phyloP scores from a whole-genome alignment of 129 eudicot genomes.

The Saussurea involucrata region DNA sequence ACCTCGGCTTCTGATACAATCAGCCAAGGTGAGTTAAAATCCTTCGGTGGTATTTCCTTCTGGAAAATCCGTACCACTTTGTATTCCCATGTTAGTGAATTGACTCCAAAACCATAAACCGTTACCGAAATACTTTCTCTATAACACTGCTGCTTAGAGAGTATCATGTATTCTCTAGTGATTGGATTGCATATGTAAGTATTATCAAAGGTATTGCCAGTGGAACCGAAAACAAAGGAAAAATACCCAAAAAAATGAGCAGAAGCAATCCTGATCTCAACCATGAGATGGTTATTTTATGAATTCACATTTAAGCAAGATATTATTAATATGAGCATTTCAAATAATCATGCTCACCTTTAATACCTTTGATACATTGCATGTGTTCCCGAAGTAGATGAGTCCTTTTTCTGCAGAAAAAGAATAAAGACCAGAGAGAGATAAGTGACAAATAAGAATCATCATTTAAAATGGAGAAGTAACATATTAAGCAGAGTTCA shows the following conservation, averaged over 20 bases:
- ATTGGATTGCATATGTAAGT: constrained; percentile 44
- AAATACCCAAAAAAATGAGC: neutral
- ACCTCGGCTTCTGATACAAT: neutral
- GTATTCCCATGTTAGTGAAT: constrained; percentile 10
- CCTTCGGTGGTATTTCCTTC: neutral
- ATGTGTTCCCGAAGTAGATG: constrained; percentile 30
- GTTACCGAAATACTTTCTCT: neutral
- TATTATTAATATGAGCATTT: neutral
- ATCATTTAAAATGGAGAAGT: no score
- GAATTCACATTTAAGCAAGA: neutral
- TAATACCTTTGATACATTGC: constrained; percentile 50
- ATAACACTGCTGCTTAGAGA: constrained; percentile 9
- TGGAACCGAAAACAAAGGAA: neutral
- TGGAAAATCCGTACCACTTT: constrained; percentile 35
- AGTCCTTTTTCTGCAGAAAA: constrained; percentile 62
- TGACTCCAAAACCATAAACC: constrained; percentile 37
- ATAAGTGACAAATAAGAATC: no score
- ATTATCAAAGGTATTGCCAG: no score
- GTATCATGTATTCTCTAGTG: constrained; percentile 34
- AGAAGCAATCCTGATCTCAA: neutral
- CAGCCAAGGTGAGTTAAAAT: neutral
- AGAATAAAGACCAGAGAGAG: no score
- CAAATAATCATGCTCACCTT: neutral
- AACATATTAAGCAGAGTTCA: no score
- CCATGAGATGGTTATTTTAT: neutral